Evolutionary conservation across 2,329 filamentous ascomycete species (phyloP).

Genomic region (Pyricularia pennisetigena): DNA sequence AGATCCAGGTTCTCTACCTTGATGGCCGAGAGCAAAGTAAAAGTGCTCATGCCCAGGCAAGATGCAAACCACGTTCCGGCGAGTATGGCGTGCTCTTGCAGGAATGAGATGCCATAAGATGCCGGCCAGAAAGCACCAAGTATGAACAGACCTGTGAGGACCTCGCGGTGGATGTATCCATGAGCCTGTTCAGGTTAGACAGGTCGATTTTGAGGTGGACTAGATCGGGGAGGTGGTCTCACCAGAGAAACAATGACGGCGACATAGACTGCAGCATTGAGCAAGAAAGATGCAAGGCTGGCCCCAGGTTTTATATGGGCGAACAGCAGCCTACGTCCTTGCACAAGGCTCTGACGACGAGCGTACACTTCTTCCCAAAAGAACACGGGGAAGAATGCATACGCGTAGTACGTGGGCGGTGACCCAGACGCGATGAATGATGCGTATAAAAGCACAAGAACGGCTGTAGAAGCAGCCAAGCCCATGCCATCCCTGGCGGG

Average conservation of each 20-base stretch:
- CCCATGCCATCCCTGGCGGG: conserved; percentile 52
- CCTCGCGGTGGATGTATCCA: conserved; percentile 83
- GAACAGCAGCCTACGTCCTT: conserved; percentile 61
- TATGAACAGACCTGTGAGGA: conserved; percentile 74
- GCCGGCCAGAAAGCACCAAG: conserved; percentile 70
- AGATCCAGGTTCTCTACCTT: conserved; percentile 69
- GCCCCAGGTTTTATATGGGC: conserved; percentile 53
- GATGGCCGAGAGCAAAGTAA: conserved; percentile 79
- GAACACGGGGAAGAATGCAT: conserved; percentile 81
- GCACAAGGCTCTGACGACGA: conserved; percentile 56
- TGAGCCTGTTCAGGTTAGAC: conserved; percentile 51
- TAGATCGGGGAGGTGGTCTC: conserved; percentile 19
- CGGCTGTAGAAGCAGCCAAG: conserved; percentile 60
- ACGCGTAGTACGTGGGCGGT: conserved; percentile 77
- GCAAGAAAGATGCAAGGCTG: conserved; percentile 44
- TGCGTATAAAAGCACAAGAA: conserved; percentile 67
- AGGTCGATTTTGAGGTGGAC: background rate
- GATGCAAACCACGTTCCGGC: conserved; percentile 64
- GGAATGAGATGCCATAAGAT: conserved; percentile 62
- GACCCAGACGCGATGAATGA: conserved; percentile 73
- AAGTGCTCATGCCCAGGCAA: conserved; percentile 77
- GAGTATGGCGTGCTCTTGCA: conserved; percentile 55
- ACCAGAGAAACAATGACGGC: conserved; percentile 71
- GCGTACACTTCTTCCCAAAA: conserved; percentile 97
- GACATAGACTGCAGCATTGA: conserved; percentile 61